Percentiles rank a stretch among this genome's conserved stretches.
phyloP scores from a whole-genome alignment of 2,329 filamentous ascomycete species.

The Xylaria sp. region DNA sequence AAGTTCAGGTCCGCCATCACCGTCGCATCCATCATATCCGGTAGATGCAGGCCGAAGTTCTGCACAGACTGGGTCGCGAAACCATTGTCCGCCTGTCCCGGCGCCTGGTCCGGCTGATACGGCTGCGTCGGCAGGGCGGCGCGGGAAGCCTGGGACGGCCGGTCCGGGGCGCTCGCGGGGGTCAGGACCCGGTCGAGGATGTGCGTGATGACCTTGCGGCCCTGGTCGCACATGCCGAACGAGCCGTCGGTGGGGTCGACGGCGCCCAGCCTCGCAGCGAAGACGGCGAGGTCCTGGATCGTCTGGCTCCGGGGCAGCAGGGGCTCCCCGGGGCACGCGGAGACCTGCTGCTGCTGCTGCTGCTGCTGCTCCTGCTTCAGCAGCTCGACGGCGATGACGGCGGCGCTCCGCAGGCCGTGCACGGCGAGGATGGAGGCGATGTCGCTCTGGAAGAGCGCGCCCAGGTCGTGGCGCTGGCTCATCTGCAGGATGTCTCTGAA shows the following conservation, averaged over 20 bases:
- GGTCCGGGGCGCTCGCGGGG: slow-evolving; percentile 27
- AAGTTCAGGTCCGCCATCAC: too few species aligned
- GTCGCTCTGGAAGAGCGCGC: slow-evolving; percentile 33
- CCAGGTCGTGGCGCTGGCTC: slow-evolving; percentile 37
- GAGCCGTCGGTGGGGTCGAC: slow-evolving; percentile 37
- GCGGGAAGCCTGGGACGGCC: slow-evolving; percentile 8
- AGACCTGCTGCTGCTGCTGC: too few species aligned
- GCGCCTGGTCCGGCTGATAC: slow-evolving; percentile 16
- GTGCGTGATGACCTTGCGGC: slow-evolving; percentile 39
- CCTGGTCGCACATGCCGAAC: slow-evolving; percentile 38
- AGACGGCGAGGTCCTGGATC: slow-evolving; percentile 42
- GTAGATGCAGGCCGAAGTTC: slow-evolving; percentile 22
- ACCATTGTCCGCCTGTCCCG: slow-evolving; percentile 18
- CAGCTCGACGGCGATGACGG: slow-evolving; percentile 41
- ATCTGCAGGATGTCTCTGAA: slow-evolving; percentile 39
- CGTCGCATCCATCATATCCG: slow-evolving; percentile 16
- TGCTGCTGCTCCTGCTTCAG: slow-evolving; percentile 41
- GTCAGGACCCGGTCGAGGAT: slow-evolving; percentile 41
- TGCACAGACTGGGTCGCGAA: slow-evolving; percentile 18
- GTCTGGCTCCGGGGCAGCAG: slow-evolving; percentile 40
- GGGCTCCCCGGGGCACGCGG: slow-evolving; percentile 39
- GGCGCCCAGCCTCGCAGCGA: slow-evolving; percentile 38
- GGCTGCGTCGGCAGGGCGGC: slow-evolving; percentile 10
- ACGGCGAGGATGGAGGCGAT: slow-evolving; percentile 36
- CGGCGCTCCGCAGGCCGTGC: slow-evolving; percentile 39